Evolutionary conservation across 2,329 filamentous ascomycete genomes (phyloP), one percentile per base, ranked within the genome.

Genomic region (Parastagonospora avenae): DNA sequence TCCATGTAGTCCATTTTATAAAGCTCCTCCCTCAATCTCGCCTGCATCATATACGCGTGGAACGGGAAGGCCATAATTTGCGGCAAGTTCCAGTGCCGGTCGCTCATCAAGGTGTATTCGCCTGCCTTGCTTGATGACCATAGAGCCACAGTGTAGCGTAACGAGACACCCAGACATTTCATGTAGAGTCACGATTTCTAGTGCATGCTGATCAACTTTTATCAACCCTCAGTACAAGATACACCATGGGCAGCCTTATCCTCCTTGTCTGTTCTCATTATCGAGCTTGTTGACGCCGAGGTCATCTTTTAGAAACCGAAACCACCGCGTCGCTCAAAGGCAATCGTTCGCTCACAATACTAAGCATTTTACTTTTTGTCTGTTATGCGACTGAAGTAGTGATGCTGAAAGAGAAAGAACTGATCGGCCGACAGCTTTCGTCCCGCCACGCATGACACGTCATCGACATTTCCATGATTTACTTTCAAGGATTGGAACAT

Each of bases 1-100:
- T 37, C 30, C n/a, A 59, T 42, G 30, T 47, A 59, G 35, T 55
- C 49, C 49, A 55, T 59, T 31, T 37, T 32, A 28, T 11, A 14
- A 39, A 24, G 12, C 16, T 40, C 50, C 42, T 19, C 51, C 47
- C 24, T 50, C 42, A 10, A 7, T 8, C 15, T 29, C 14, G 16
- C 30, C 29, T 14, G 16, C 10, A 42, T 44, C 43, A 15, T 50
- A 40, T 8, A 54, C 46, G 31, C 16, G 51, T 7, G 51, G 51
- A 16, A 44, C 46, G 36, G 51, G 51, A 14, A 54, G 51, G 2
- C 30, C 16, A 19, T 46, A 14, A 16, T 44, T 4, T 4, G 47
- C 43, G 11, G 51, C 42, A 24, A 54, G 35, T 12, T 44, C 24
- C 19, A 54, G 27, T 10, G 51, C 42, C 10, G 32, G 33, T 31